phyloP scores from a whole-genome alignment of 495 filamentous ascomycete species.

The Hypoxylon subgilvum region DNA sequence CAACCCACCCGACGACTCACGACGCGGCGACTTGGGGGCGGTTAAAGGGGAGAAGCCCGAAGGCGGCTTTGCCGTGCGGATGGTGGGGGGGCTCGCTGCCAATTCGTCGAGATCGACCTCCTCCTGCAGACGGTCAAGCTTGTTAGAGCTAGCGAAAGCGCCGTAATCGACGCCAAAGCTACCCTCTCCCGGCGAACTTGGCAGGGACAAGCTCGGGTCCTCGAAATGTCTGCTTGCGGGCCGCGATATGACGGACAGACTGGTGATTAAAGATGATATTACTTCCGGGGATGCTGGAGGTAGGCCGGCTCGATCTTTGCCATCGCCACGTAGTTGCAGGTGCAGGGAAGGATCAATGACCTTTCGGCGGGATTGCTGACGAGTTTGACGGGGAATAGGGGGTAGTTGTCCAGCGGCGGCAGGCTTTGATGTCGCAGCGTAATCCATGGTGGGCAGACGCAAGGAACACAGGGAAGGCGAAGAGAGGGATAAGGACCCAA shows the following conservation, averaged over 20 bases:
- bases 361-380: conserved; percentile 47
- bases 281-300: conserved; percentile 85
- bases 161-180: conserved; percentile 78
- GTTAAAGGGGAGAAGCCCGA: conserved; percentile 73
- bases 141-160: conserved; percentile 56
- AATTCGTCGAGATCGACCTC: conserved; percentile 64
- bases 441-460: conserved; percentile 30
- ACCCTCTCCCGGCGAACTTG: conserved; percentile 56
- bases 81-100: conserved; percentile 79
- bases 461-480: conserved; percentile 12
- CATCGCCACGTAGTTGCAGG: conserved; percentile 37
- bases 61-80: conserved; percentile 84
- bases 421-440: conserved; percentile 20
- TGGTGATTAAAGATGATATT: conserved; percentile 91
- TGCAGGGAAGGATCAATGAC: conserved; percentile 46
- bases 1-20: conserved; percentile 51
- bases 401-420: conserved; percentile 30
- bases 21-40: conserved; percentile 62
- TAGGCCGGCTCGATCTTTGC: conserved; percentile 51
- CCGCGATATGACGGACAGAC: conserved; percentile 82
- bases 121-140: conserved; percentile 56
- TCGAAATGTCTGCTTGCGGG: conserved; percentile 79
- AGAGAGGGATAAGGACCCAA: conserved; percentile 6
- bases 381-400: conserved; percentile 42
- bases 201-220: conserved; percentile 55